Evolutionary conservation across 2,329 filamentous ascomycete species (phyloP), one percentile per base, ranked within the genome.

Genomic region (Lasiodiplodia theobromae): DNA sequence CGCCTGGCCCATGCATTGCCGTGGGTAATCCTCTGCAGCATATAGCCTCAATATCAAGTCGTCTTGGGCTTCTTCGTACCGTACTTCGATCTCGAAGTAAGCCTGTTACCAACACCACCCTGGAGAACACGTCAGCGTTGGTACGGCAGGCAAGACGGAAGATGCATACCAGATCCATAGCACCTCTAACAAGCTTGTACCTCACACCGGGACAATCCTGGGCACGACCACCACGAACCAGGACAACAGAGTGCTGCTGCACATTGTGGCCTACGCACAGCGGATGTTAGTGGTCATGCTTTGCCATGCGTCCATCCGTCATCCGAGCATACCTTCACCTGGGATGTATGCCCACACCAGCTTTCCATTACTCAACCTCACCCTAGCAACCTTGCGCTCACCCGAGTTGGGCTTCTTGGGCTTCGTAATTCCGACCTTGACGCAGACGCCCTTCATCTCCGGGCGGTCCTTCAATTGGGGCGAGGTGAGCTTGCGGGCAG

Each of bases 401-500:
- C 94, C 96, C 34, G 96, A 99, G 82, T 99, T 99, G 72, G 96
- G 96, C 83, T 99, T 99, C 89, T 99, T 99, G 68, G 96, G 96
- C 77, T 96, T 94, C 74, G 92, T 94, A 74, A 94, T 92, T 76
- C 93, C 94, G 70, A 98, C 96, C 79, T 96, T 94, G 72, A 99
- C 84, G 81, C 96, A 98, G 47, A 99, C 96, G 74, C 95, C 96
- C 85, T 98, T 98, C 83, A 97, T 90, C 77, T 92, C 88, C 4
- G 96, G 94, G 53, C 92, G 87, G 64, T 88, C 81, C 70, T 86
- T 86, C 71, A 99, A 87, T 25, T 95, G 94, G 0, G 96, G 96
- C 2, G 95, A 98, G 64, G 93, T 90, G 73, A 92, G 88, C 82
- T 97, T 94, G 72, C 96, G 93, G 1, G 92, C 92, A 69, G 88